Percentiles rank a stretch among this genome's conserved stretches.
These are phyloP conservation scores for Leucosporidium creatinivorum DNA, from an alignment of 768 basidiomycete genomes.

Conservation along the genomic window DNA sequence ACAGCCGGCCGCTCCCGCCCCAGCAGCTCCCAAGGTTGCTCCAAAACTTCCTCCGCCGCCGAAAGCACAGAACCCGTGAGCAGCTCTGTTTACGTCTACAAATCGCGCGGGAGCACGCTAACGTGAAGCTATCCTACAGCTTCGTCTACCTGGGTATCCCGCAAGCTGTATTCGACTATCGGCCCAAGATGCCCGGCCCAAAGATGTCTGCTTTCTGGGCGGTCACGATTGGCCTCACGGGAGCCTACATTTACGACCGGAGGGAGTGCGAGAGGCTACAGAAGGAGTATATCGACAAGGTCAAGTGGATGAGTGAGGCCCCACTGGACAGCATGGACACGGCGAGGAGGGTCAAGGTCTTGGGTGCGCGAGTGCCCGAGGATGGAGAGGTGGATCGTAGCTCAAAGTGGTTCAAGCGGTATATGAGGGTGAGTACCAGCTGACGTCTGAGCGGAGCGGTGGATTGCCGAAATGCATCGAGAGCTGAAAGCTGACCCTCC, in stretches of 20 bases:
- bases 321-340: slow-evolving; percentile 57
- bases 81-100: neutral
- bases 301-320: slow-evolving; percentile 66
- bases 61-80: slow-evolving; percentile 16
- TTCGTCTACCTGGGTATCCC: slow-evolving; percentile 51
- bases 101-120: no score
- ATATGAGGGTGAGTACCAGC: slow-evolving; percentile 71
- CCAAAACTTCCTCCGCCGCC: slow-evolving; percentile 7
- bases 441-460: slow-evolving; percentile 20
- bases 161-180: slow-evolving; percentile 70
- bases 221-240: slow-evolving; percentile 61
- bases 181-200: slow-evolving; percentile 76
- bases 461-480: slow-evolving; percentile 9
- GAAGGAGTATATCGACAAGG: slow-evolving; percentile 67
- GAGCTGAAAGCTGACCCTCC: neutral
- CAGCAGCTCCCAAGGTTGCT: slow-evolving; percentile 8
- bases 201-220: slow-evolving; percentile 92
- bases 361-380: slow-evolving; percentile 84
- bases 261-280: slow-evolving; percentile 68
- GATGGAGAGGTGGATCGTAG: slow-evolving; percentile 84
- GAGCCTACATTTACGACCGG: slow-evolving; percentile 80
- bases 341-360: slow-evolving; percentile 74
- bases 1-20: neutral
- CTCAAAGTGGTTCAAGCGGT: slow-evolving; percentile 86
- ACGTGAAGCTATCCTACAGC: neutral